Evolutionary conservation across 2,329 filamentous ascomycete genomes (phyloP), one percentile per base, ranked within the genome.

Genomic region (Fusarium hainanense): DNA sequence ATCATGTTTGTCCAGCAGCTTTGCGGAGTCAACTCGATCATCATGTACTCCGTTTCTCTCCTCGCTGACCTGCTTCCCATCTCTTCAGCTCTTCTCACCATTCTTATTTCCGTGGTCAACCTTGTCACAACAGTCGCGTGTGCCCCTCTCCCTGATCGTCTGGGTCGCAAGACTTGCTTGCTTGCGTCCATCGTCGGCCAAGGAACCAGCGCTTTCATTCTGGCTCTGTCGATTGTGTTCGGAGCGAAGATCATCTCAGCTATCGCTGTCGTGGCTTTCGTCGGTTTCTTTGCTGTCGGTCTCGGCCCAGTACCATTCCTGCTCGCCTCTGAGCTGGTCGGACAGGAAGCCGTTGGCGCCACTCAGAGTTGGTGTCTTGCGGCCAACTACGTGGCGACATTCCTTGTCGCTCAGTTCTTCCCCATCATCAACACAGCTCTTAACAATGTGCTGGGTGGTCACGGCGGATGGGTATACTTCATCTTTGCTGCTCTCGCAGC

Each of bases 11-110:
- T 93, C 1, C 96, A 98, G 78, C 96, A 99, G 79, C 85, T 98
- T 40, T 95, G 92, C 62, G 95, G 93, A 48, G 95, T 98, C 82
- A 98, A 99, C 86, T 95, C 92, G 62, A 95, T 98, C 76, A 92
- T 98, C 81, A 98, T 99, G 94, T 99, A 99, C 80, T 97, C 94
- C 4, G 96, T 98, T 8, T 94, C 93, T 1, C 89, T 99, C 2
- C 87, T 99, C 16, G 89, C 92, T 32, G 89, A 90, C 68, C 87
- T 98, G 3, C 87, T 99, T 0, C 92, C 93, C 6, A 88, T 93
- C 48, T 93, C 90, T 66, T 95, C 94, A 0, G 91, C 92, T 0
- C 82, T 97, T 2, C 86, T 99, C 54, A 97, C 95, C 57, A 95
- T 98, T 64, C 82, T 92, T 57, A 94, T 98, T 63, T 97, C 94